Evolutionary conservation across 1,284 basidiomycete species (phyloP).

Genomic region (Apiotrichum gamsii): DNA sequence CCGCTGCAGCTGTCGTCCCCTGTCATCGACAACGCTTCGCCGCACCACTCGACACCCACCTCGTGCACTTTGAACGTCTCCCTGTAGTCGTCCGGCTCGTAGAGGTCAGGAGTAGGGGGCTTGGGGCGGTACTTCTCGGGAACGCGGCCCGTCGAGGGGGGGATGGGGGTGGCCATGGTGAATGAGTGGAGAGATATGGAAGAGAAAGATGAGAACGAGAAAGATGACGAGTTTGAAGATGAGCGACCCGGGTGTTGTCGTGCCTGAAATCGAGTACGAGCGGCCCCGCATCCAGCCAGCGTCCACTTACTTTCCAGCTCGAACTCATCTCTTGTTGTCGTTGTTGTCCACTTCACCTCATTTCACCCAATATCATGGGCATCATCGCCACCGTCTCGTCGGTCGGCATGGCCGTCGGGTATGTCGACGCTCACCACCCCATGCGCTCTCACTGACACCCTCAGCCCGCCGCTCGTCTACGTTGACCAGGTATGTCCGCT

Average conservation of each 20-base stretch:
- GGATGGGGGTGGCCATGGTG: slow-evolving; percentile 42
- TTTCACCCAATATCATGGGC: too few species aligned
- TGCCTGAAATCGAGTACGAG: too few species aligned
- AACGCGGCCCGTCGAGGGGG: slow-evolving; percentile 36
- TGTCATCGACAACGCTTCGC: too few species aligned
- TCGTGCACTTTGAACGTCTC: slow-evolving; percentile 34
- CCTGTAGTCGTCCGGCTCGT: slow-evolving; percentile 43
- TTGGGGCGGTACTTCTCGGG: slow-evolving; percentile 28
- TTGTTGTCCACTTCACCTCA: too few species aligned
- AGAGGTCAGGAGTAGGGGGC: slow-evolving; percentile 31
- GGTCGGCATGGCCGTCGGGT: slow-evolving; percentile 48
- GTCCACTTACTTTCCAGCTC: too few species aligned
- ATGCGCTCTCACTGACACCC: slow-evolving; percentile 4
- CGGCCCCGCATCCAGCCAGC: too few species aligned
- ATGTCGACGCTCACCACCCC: slow-evolving; percentile 9
- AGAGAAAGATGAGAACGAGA: neutral
- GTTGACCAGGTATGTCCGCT: slow-evolving; percentile 41
- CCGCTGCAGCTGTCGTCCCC: too few species aligned
- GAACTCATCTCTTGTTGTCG: too few species aligned
- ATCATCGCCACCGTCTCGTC: slow-evolving; percentile 37
- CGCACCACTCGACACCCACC: too few species aligned
- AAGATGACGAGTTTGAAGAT: too few species aligned
- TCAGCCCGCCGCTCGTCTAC: slow-evolving; percentile 49
- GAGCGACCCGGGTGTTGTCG: too few species aligned
- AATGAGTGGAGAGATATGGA: too few species aligned